Evolutionary conservation across 768 basidiomycete species (phyloP).

Genomic region (Phanerochaete carnosa): DNA sequence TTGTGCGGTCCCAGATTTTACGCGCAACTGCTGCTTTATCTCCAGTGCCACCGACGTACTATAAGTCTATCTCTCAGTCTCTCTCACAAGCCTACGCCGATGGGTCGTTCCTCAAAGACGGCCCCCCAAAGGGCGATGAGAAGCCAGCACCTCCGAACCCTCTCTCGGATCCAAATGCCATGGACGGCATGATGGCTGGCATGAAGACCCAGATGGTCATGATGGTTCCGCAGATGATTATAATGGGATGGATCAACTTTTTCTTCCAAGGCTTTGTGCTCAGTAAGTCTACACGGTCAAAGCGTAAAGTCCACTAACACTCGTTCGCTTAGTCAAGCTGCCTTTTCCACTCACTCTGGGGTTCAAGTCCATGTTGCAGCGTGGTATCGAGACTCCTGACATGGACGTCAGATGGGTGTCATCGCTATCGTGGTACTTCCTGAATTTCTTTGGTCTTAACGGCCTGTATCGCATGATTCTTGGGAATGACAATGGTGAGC

Average conservation of each 20-base stretch:
- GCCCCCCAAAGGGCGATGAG: conserved; percentile 62
- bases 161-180: conserved; percentile 82
- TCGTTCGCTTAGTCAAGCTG: conserved; percentile 66
- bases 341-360: conserved; percentile 96
- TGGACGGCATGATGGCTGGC: conserved; percentile 98
- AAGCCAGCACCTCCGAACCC: conserved; percentile 69
- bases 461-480: conserved; percentile 93
- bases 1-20: conserved; percentile 81
- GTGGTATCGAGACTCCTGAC: conserved; percentile 91
- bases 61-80: conserved; percentile 70
- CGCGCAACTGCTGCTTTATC: conserved; percentile 79
- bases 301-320: background rate
- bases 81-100: conserved; percentile 67
- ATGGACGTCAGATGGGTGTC: conserved; percentile 99
- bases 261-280: conserved; percentile 99
- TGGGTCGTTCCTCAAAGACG: conserved; percentile 86
- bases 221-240: conserved; percentile 98
- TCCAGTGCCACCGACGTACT: conserved; percentile 71
- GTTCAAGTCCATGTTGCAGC: conserved; percentile 97
- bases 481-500: conserved; percentile 83
- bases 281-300: conserved; percentile 52
- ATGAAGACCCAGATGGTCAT: conserved; percentile 99
- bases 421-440: conserved; percentile 98
- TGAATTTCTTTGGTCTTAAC: conserved; percentile 97
- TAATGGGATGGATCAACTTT: conserved; percentile 99